phyloP scores from a whole-genome alignment of 768 basidiomycete species.

The Tricholoma sp. region DNA sequence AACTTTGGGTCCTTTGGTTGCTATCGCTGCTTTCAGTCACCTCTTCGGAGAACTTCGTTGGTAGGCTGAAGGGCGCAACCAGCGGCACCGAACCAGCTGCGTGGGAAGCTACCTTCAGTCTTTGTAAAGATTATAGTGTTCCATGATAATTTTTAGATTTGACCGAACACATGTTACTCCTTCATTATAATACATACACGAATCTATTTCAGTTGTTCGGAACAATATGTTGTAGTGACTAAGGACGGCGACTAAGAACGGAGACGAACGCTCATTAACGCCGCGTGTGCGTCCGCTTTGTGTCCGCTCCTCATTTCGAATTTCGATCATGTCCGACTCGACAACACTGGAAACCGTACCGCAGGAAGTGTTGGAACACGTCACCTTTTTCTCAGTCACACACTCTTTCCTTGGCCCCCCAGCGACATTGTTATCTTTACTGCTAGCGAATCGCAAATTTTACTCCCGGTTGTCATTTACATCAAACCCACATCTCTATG shows the following conservation, averaged over 20 bases:
- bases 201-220: too few species aligned
- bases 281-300: slow-evolving; percentile 6
- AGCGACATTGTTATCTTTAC: slow-evolving; percentile 49
- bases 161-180: too few species aligned
- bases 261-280: too few species aligned
- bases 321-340: slow-evolving; percentile 2
- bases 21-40: slow-evolving; percentile 28
- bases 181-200: too few species aligned
- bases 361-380: slow-evolving; percentile 73
- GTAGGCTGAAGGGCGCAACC: slow-evolving; percentile 35
- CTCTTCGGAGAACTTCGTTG: slow-evolving; percentile 48
- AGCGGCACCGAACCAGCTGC: slow-evolving; percentile 28
- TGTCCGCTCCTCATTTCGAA: not conserved
- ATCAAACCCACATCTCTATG: slow-evolving; percentile 66
- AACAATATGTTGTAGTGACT: too few species aligned
- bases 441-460: slow-evolving; percentile 43
- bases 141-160: not conserved
- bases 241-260: too few species aligned
- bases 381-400: slow-evolving; percentile 63
- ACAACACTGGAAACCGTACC: slow-evolving; percentile 50
- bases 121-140: slow-evolving; percentile 31
- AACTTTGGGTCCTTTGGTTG: not conserved
- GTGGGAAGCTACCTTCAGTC: slow-evolving; percentile 51
- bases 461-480: slow-evolving; percentile 44
- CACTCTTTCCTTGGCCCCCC: slow-evolving; percentile 55